phyloP scores from a whole-genome alignment of 768 basidiomycete genomes.

The Pholiota molesta region DNA sequence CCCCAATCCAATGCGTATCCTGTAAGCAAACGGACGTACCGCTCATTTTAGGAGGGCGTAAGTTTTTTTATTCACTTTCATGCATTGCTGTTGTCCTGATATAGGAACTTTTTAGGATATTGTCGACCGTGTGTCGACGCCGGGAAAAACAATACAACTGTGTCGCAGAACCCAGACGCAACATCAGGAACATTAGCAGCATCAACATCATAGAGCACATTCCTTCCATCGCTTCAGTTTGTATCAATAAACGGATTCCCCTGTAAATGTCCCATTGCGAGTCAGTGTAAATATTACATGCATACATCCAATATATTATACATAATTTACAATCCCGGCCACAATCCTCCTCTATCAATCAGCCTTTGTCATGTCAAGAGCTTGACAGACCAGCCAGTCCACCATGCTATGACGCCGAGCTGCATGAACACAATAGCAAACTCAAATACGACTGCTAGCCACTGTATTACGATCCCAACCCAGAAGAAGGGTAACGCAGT shows the following conservation, averaged over 20 bases:
- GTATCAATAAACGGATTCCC: neutral
- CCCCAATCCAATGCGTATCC: slow-evolving; percentile 51
- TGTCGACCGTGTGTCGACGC: slow-evolving; percentile 70
- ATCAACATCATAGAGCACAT: neutral
- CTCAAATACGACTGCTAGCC: slow-evolving; percentile 67
- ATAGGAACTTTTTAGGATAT: slow-evolving; percentile 46
- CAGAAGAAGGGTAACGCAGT: slow-evolving; percentile 64
- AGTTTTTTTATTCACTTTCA: slow-evolving; percentile 31
- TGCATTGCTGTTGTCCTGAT: neutral
- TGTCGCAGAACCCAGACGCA: neutral
- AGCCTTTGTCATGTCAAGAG: slow-evolving; percentile 37
- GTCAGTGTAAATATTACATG: slow-evolving; percentile 22
- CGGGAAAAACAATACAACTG: slow-evolving; percentile 34
- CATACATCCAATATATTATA: slow-evolving; percentile 18
- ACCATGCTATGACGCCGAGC: slow-evolving; percentile 66
- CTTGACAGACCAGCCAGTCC: slow-evolving; percentile 72
- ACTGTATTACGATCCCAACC: slow-evolving; percentile 66
- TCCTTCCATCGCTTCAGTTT: neutral
- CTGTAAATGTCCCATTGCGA: neutral
- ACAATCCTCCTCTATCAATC: neutral
- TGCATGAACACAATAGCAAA: slow-evolving; percentile 58
- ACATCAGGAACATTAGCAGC: neutral
- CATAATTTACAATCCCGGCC: slow-evolving; percentile 24
- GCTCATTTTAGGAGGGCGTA: slow-evolving; percentile 75
- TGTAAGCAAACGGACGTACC: slow-evolving; percentile 75